Evolutionary conservation across 108 stramenopile genomes (phyloP), one percentile per base, ranked within the genome.

Genomic region (Fragilariopsis cylindrus): DNA sequence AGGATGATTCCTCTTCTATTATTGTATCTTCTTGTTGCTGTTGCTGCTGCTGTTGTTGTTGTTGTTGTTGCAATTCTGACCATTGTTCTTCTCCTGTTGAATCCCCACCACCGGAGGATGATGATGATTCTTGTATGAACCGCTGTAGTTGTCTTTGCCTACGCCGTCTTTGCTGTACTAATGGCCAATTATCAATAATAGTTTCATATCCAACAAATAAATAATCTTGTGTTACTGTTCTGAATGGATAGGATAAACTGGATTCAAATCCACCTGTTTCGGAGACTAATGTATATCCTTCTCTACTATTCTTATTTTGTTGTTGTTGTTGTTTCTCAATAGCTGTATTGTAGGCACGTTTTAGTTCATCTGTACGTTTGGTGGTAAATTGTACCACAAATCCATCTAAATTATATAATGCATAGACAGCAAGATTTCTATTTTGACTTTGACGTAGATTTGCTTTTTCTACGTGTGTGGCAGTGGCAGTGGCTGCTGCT

Each of bases 321-420:
- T 13, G 43, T 41, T 42, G 65, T 42, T 7, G 65, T 43, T 7
- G 13, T 13, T 65, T 65, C 40, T 21, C 8, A 3, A 16, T 46
- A 16, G 53, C 46, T 8, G 71, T 9, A 18, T 58, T 57, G 43
- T 30, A 7, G 57, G 11, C 48, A 30, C 57, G 41, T 5, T 48
- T 50, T 48, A 76, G 11, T 19, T 41, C 75, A 7, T 48, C 68
- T 3, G 75, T 69, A 7, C 42, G 68, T 49, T 76, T 54, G 11
- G 75, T 76, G 57, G 55, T 54, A 42, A 76, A 76, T 11, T 16
- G 48, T 42, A 76, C 67, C 30, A n/a, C 13, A 58, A 76, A 69
- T 13, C 45, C 19, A n/a, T 65, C 52, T 4, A 76, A 16, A 49
- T 69, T 69, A 68, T 76, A 76, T 48, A 76, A 48, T 30, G 75